These are phyloP conservation scores for Gossypium davidsonii DNA, from an alignment of 441 rosid species.

Conservation along the genomic window DNA sequence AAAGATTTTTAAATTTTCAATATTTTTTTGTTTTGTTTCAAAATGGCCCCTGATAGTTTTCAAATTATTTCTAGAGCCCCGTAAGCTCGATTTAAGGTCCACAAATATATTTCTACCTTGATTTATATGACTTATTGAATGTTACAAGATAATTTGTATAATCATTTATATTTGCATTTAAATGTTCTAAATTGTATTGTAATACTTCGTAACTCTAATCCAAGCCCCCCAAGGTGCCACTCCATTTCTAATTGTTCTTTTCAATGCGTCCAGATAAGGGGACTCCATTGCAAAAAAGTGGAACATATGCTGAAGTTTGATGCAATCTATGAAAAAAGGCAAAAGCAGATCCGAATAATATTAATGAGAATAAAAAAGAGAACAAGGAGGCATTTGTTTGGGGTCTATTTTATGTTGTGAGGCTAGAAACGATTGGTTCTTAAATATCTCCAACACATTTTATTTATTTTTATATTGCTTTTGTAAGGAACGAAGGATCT, in stretches of 20 bases:
- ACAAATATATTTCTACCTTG: too few relatives aligned
- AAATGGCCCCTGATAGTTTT: too few relatives aligned
- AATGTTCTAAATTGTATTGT: too few relatives aligned
- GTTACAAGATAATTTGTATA: too few relatives aligned
- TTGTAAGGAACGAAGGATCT: neutral
- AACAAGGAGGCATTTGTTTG: neutral
- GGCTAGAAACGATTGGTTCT: neutral
- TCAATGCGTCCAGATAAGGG: conserved; percentile 25
- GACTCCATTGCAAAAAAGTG: neutral
- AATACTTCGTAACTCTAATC: too few relatives aligned
- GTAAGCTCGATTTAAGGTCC: too few relatives aligned
- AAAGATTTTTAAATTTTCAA: too few relatives aligned
- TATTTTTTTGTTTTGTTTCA: too few relatives aligned
- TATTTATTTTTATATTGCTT: neutral
- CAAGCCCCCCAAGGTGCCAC: conserved; percentile 9
- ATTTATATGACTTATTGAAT: too few relatives aligned
- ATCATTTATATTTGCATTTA: too few relatives aligned
- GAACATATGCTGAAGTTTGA: conserved; percentile 6
- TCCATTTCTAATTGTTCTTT: neutral
- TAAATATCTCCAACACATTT: conserved; percentile 9
- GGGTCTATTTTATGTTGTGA: neutral
- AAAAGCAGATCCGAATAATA: conserved; percentile 22
- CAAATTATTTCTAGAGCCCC: too few relatives aligned
- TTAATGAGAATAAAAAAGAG: neutral
- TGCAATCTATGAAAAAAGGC: conserved; percentile 7